Base-by-base conservation (phyloP, 805 yeast species). In the Saturnispora sekii region DNA sequence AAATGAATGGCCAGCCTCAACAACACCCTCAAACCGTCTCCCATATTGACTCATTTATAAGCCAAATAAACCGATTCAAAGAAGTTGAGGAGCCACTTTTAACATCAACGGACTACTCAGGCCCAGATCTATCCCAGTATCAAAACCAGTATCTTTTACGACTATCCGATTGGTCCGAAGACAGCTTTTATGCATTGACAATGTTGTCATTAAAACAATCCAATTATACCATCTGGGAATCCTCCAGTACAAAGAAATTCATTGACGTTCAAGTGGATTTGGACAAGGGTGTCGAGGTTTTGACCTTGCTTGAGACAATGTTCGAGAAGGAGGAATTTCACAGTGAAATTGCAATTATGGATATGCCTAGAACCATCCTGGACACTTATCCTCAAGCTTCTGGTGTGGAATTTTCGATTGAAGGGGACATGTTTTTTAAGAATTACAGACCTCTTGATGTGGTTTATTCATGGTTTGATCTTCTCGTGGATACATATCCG, bases 391-490 rank as follows among this genome's bases (percentile, higher is more conserved):
- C 85, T 1, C 35, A 41, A 6, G 34, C 41, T 1, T 42, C 32
- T 26, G 50, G 36, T 7, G 47, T 42, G 8, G 40, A 29, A 1
- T 32, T 39, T 11, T 10, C 39, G 8, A 49, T 30, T 10, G 18
- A 21, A n/a, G 28, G 35, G 0, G 84, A 80, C 47, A 50, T 77
- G 4, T 87, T 87, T 58, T 87, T 87, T 61, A 73, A 70, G 49
- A 79, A 77, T 41, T 87, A 77, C 62, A 69, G 89, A 48, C 77
- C 82, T 29, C 64, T 85, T 48, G 73, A 74, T 29, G 73, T 86
- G 4, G 80, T 88, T 15, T 72, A 84, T 53, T 66, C 79, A 1
- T 86, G 95, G 94, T 67, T 81, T 51, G 81, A 77, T 38, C 53
- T 79, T 17, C 55, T 87, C 16, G 67, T 69, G 48, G 69, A 72